phyloP scores from a whole-genome alignment of 805 yeast species.

The Grigorovia humatica region DNA sequence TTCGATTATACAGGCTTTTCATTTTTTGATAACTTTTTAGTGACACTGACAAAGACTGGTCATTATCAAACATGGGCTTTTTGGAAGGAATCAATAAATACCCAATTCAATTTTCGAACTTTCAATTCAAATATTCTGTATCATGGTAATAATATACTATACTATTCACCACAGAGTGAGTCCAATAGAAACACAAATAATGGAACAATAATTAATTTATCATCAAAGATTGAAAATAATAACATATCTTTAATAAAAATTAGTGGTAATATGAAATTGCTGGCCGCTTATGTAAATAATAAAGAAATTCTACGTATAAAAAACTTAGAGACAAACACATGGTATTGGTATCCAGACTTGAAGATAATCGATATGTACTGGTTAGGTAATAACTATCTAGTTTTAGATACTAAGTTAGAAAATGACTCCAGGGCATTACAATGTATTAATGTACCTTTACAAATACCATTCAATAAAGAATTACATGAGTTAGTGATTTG shows the following conservation, averaged over 20 bases:
- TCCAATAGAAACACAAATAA: constrained; percentile 11
- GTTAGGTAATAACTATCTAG: constrained; percentile 24
- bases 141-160: constrained; percentile 21
- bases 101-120: constrained; percentile 16
- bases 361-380: constrained; percentile 23
- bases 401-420: constrained; percentile 18
- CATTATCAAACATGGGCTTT: constrained; percentile 19
- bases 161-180: constrained; percentile 21
- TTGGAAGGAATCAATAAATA: constrained; percentile 19
- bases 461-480: constrained; percentile 6
- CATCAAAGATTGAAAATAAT: constrained; percentile 26
- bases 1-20: constrained; percentile 14
- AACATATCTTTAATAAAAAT: constrained; percentile 14
- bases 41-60: constrained; percentile 15
- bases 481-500: constrained; percentile 17
- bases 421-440: constrained; percentile 12
- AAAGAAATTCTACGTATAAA: constrained; percentile 24
- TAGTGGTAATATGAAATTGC: constrained; percentile 17
- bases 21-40: constrained; percentile 9
- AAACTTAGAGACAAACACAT: constrained; percentile 19
- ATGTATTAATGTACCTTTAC: constrained; percentile 21
- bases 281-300: constrained; percentile 24
- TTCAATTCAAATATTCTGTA: constrained; percentile 16
- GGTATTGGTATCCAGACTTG: constrained; percentile 22
- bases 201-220: constrained; percentile 20